A percentile compares a stretch with the other conserved stretches of the same genome.
Evolutionary conservation across 306 rosid species (phyloP).

Genomic region (Acacia melanoxylon): DNA sequence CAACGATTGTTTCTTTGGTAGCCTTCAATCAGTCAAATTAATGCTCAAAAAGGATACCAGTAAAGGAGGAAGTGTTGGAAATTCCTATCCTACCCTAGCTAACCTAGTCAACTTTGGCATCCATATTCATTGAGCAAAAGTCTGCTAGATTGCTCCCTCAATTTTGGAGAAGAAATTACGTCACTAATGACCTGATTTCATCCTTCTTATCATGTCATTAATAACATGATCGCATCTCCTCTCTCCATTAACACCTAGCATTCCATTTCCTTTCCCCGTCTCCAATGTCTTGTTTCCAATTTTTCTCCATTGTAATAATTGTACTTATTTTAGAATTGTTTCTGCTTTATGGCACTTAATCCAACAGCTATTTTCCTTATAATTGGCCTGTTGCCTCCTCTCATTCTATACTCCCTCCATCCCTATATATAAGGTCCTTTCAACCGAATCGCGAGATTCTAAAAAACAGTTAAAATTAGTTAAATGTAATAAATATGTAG

Average conservation of each 20-base stretch:
- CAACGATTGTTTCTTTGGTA: slow-evolving; percentile 7
- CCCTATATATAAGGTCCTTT: no score
- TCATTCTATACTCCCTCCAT: no score
- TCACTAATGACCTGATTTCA: background rate
- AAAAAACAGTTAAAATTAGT: no score
- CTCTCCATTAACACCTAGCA: background rate
- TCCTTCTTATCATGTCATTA: background rate
- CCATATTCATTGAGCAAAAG: background rate
- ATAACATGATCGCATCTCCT: background rate
- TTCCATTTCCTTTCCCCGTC: background rate
- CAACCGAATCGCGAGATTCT: no score
- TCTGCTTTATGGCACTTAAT: background rate
- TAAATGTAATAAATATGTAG: no score
- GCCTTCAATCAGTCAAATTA: slow-evolving; percentile 9
- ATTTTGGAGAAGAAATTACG: background rate
- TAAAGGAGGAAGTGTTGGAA: background rate
- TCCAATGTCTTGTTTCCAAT: background rate
- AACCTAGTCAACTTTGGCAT: background rate
- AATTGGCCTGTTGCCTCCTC: background rate
- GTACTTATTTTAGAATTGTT: no score
- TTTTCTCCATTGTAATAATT: background rate
- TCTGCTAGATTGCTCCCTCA: background rate
- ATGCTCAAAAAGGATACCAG: background rate
- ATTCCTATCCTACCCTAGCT: background rate
- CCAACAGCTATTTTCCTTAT: background rate